A percentile compares a stretch with the other conserved stretches of the same genome.
phyloP scores from a whole-genome alignment of 1,284 basidiomycete species.

The Inonotus obliquus region DNA sequence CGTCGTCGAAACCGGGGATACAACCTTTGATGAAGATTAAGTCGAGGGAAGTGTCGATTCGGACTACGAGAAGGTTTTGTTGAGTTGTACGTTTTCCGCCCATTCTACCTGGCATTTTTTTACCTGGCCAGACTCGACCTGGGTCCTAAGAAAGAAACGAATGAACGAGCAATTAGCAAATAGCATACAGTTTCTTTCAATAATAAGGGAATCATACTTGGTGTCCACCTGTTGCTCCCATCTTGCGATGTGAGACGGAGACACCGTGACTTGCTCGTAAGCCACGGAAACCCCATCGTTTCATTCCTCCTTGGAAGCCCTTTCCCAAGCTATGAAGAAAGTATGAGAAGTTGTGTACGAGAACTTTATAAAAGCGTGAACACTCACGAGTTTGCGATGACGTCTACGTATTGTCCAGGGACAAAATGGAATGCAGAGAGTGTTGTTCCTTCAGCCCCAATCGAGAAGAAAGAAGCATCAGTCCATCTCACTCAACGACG shows the following conservation, averaged over 20 bases:
- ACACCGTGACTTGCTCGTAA: conserved; percentile 94
- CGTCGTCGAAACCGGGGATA: conserved; percentile 73
- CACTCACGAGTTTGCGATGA: conserved; percentile 84
- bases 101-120: conserved; percentile 97
- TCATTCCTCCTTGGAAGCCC: conserved; percentile 97
- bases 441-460: conserved; percentile 62
- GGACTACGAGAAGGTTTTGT: conserved; percentile 88
- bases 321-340: conserved; percentile 78
- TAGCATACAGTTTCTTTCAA: neutral
- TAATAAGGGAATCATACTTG: conserved; percentile 53
- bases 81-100: conserved; percentile 81
- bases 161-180: conserved; percentile 1
- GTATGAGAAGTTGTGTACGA: neutral
- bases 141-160: conserved; percentile 61
- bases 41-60: conserved; percentile 83
- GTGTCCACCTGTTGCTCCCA: conserved; percentile 92
- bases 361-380: neutral
- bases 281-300: conserved; percentile 92
- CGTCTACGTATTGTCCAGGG: conserved; percentile 95
- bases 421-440: conserved; percentile 95
- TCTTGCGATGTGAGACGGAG: conserved; percentile 89
- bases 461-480: neutral
- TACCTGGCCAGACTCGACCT: conserved; percentile 91
- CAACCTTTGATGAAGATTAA: conserved; percentile 82
- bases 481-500: neutral